Base-by-base conservation (phyloP, 2,329 filamentous ascomycete species). In the Epichloe aotearoae region DNA sequence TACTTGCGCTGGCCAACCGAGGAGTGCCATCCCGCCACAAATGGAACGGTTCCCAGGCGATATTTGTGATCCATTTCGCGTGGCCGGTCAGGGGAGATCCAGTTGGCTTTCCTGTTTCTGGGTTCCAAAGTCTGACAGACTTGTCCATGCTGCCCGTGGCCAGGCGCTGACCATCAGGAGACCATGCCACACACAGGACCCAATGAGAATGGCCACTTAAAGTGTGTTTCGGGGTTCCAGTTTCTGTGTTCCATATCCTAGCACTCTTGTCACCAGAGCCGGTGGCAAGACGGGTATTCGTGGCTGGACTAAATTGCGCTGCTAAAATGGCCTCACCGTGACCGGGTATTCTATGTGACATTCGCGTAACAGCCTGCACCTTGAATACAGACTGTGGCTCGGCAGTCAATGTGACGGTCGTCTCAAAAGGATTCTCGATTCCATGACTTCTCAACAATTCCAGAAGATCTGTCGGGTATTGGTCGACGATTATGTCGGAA, bases 131-230 rank as follows among this genome's bases (percentile, higher is more conserved):
- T 45, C 89, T 76, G n/a, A 96, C 83, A 0, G 84, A 86, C 62
- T 89, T 93, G 66, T 98, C 91, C 81, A 94, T 95, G 62, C 86
- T 88, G 52, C 90, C 91, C 0, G 89, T 96, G 2, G 89, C 91
- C 47, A 97, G 77, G 43, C 84, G 77, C 30, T 76, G 75, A 11
- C 85, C 88, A 62, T 96, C 88, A 0, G 90, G 88, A 14, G 86
- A 89, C 81, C 88, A 97, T 50, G 82, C 80, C 3, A 95, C 88
- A 2, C 83, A 87, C 51, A 97, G 69, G 3, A 97, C 89, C 90
- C 90, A 96, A 54, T 85, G 85, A 2, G 84, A 83, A 66, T 97
- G 93, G 0, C 89, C 89, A 59, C 88, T 85, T 46, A 97, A 70
- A 0, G 89, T 97, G 66, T 86, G 80, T 54, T 88, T 79, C 0